phyloP scores from a whole-genome alignment of 148 eudicot species.

The Simmondsia chinensis region DNA sequence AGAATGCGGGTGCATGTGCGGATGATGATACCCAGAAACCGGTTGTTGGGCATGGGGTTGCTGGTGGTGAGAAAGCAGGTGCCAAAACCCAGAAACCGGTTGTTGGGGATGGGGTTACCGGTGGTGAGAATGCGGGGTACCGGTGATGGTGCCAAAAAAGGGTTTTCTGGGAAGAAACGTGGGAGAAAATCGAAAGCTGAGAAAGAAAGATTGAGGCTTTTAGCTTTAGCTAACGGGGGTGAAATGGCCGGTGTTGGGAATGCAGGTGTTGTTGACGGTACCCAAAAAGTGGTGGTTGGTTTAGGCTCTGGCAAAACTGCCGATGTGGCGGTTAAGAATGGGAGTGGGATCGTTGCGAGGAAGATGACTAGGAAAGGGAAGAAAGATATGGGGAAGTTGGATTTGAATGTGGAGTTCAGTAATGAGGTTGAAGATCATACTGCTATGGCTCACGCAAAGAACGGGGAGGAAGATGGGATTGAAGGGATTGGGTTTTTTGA shows the following conservation, averaged over 20 bases:
- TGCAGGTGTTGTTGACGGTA: constrained; percentile 6
- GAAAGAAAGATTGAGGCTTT: constrained; percentile 6
- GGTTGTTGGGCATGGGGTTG: too few species aligned
- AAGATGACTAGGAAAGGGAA: constrained; percentile 36
- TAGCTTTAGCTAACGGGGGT: constrained; percentile 2
- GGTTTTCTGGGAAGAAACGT: constrained; percentile 9
- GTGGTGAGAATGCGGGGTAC: too few species aligned
- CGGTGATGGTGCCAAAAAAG: too few species aligned
- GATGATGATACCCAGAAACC: too few species aligned
- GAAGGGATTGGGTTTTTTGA: constrained; percentile 60
- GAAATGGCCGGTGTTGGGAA: constrained; percentile 9
- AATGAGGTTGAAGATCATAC: constrained; percentile 45
- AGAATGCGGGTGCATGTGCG: too few species aligned
- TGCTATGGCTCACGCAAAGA: constrained; percentile 10
- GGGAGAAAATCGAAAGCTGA: constrained; percentile 12
- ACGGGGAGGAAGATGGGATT: constrained; percentile 24
- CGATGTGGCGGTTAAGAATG: constrained; percentile 20
- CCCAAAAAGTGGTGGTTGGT: constrained; percentile 13
- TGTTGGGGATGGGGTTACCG: too few species aligned
- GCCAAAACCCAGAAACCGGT: too few species aligned
- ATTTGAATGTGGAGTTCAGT: constrained; percentile 43
- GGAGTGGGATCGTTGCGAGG: constrained; percentile 18
- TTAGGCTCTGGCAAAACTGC: constrained; percentile 11
- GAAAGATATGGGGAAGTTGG: constrained; percentile 34
- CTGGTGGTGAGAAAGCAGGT: too few species aligned